Conservation (phyloP, 2,329 filamentous ascomycete genomes). For the Stagonosporopsis vannaccii region DNA sequence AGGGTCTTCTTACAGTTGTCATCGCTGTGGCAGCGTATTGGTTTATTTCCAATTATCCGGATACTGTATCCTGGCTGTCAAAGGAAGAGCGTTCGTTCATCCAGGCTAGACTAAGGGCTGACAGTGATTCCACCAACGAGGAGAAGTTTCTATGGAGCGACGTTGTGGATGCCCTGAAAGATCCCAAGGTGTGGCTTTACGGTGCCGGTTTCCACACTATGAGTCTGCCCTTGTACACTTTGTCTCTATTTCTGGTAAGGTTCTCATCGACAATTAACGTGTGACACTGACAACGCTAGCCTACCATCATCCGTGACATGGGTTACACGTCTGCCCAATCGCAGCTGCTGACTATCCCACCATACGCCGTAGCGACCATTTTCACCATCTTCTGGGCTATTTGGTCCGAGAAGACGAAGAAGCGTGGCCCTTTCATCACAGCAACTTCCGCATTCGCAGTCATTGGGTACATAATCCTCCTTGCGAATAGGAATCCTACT, state of each 20-base stretch:
- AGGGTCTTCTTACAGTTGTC: constrained; percentile 48
- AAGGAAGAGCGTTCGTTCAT: constrained; percentile 63
- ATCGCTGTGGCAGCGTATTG: constrained; percentile 53
- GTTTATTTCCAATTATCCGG: constrained; percentile 72
- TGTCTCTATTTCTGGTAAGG: constrained; percentile 51
- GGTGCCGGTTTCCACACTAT: constrained; percentile 75
- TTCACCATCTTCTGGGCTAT: constrained; percentile 48
- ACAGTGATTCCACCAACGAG: constrained; percentile 73
- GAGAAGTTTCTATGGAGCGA: constrained; percentile 74
- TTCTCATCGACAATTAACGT: neutral
- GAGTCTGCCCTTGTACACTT: constrained; percentile 60
- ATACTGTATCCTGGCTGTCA: constrained; percentile 65
- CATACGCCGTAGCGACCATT: constrained; percentile 51
- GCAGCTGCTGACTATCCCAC: constrained; percentile 57
- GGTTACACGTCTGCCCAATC: constrained; percentile 52
- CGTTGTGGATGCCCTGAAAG: constrained; percentile 66
- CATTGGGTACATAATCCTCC: constrained; percentile 51
- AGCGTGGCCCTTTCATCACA: constrained; percentile 48
- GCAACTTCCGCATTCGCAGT: constrained; percentile 41
- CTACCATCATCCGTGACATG: constrained; percentile 59
- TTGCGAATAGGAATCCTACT: constrained; percentile 42
- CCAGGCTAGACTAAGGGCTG: constrained; percentile 67
- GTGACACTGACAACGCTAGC: constrained; percentile 48
- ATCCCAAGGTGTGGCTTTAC: constrained; percentile 62
- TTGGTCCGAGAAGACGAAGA: constrained; percentile 40